phyloP scores from a whole-genome alignment of 805 yeast genomes.

The Zygosaccharomyces lentus region DNA sequence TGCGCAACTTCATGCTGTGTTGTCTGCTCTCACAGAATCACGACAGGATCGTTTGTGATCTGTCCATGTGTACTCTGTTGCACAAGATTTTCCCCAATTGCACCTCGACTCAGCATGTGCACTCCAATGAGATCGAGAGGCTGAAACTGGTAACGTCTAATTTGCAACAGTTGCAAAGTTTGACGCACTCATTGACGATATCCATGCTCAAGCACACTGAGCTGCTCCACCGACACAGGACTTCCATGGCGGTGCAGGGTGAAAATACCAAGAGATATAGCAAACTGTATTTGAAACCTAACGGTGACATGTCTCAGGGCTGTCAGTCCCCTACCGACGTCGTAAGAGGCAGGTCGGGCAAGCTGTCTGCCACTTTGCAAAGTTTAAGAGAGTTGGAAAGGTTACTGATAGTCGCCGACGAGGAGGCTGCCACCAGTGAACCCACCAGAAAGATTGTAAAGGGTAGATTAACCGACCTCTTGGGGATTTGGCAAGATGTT shows the following conservation, averaged over 20 bases:
- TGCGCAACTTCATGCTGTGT: constrained; percentile 44
- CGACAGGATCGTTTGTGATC: constrained; percentile 3
- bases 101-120: not conserved
- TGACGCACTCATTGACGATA: constrained; percentile 4
- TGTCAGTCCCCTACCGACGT: not conserved
- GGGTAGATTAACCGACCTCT: constrained; percentile 4
- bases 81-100: constrained; percentile 8
- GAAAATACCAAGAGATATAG: not conserved
- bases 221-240: constrained; percentile 3
- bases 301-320: not conserved
- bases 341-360: not conserved
- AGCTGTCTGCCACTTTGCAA: constrained; percentile 6
- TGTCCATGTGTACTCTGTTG: constrained; percentile 5
- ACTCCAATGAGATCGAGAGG: constrained; percentile 3
- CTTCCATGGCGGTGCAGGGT: not conserved
- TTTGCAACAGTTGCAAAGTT: constrained; percentile 7
- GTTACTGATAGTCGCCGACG: constrained; percentile 6
- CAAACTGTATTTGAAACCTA: not conserved
- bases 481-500: constrained; percentile 8
- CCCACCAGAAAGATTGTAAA: constrained; percentile 16
- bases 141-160: constrained; percentile 6
- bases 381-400: constrained; percentile 9
- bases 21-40: constrained; percentile 37
- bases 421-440: not conserved
- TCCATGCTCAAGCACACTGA: constrained; percentile 5